phyloP scores from a whole-genome alignment of 495 filamentous ascomycete genomes.

The Neurospora tetrasperma region DNA sequence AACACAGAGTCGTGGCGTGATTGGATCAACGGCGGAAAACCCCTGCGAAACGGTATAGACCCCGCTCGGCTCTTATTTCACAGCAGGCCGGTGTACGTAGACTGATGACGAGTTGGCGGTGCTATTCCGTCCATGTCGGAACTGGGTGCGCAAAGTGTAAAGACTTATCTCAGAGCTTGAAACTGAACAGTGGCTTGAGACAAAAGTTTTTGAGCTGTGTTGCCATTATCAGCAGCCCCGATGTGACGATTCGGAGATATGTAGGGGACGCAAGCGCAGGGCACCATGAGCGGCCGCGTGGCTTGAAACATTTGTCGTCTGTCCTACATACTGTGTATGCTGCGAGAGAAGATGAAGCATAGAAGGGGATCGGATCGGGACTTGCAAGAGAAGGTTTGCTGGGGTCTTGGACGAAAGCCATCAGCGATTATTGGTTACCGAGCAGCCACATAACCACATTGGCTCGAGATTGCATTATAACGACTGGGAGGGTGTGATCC shows the following conservation, averaged over 20 bases:
- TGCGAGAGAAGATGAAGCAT: background rate
- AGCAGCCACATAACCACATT: background rate
- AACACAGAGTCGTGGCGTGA: background rate
- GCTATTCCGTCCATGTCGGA: background rate
- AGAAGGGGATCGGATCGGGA: background rate
- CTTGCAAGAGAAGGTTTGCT: background rate
- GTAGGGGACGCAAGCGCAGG: background rate
- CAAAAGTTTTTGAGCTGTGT: background rate
- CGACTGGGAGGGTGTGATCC: background rate
- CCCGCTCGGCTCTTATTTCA: background rate
- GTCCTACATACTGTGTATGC: background rate
- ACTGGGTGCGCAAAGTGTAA: background rate
- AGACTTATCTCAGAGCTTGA: background rate
- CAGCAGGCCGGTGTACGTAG: background rate
- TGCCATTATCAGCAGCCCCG: background rate
- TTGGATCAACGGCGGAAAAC: background rate
- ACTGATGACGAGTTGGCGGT: background rate
- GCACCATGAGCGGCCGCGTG: background rate
- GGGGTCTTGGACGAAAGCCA: background rate
- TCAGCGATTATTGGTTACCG: background rate
- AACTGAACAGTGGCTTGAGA: background rate
- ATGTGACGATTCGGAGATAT: background rate
- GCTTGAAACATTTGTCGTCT: background rate
- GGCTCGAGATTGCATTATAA: background rate
- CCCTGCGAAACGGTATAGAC: background rate